Evolutionary conservation across 2,329 filamentous ascomycete genomes (phyloP), one percentile per base, ranked within the genome.

Genomic region (Malbranchea zuffiana): DNA sequence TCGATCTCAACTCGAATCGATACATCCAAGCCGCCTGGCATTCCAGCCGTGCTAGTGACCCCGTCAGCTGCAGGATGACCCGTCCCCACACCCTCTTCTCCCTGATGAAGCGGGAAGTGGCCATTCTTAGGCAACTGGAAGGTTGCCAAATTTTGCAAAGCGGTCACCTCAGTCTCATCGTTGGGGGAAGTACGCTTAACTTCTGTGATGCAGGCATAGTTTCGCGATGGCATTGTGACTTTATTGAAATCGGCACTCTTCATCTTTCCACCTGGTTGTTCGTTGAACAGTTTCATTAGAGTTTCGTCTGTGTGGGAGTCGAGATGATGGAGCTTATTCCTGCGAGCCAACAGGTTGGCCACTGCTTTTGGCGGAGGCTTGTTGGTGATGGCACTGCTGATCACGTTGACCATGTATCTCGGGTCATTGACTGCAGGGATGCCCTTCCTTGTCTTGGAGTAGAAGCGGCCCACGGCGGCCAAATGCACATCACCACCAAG

Each of bases 61-160:
- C 65, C 64, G 46, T 63, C 60, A 2, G 84, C 81, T 8, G 86
- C 82, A 40, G 74, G 75, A 63, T 95, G 86, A 19, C 63, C 65
- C 0, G 85, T 86, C 3, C 88, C 88, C 0, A 83, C 83, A 31
- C 71, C 65, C n/a, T 75, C 60, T 56, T 95, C 88, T 31, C 88
- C 87, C 3, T 63, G 61, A 54, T 87, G 80, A 25, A 95, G 68
- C 16, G 79, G 74, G 1, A 72, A 66, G 51, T 87, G 82, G 1
- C 78, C 78, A 61, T 86, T 67, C 40, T 75, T 76, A 42, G 56
- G 58, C 36, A 36, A 46, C 37, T 13, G 50, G 44, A 47, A 51
- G 52, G 48, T 51, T 55, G 44, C 47, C 17, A 50, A 34, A 33
- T 46, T 45, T 6, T n/a, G n/a, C n/a, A n/a, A n/a, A n/a, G n/a